Percentiles rank a stretch among this genome's conserved stretches.
Evolutionary conservation across 495 filamentous ascomycete species (phyloP).

Genomic region (Clavariopsis aquatica): DNA sequence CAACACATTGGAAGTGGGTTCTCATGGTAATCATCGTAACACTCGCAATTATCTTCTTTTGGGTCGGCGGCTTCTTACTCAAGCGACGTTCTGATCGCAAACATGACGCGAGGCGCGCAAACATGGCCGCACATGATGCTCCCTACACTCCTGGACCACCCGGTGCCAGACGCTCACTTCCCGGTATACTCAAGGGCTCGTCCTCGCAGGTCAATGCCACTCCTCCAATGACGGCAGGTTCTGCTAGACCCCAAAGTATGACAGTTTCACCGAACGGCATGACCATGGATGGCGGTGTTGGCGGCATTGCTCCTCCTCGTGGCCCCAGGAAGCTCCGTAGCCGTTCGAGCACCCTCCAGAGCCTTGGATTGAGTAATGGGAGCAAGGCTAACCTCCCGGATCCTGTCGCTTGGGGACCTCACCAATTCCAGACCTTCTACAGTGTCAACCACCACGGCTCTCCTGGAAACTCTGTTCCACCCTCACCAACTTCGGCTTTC

Average conservation of each 20-base stretch:
- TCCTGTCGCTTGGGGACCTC: conserved; percentile 33
- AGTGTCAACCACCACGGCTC: conserved; percentile 4
- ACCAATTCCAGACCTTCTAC: conserved; percentile 19
- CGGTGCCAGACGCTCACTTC: not conserved
- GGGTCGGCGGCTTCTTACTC: conserved; percentile 36
- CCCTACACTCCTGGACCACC: not conserved
- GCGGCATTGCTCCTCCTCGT: conserved; percentile 28
- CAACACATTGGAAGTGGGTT: conserved; percentile 41
- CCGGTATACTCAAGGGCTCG: not conserved
- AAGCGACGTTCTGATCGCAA: conserved; percentile 40
- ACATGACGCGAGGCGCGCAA: conserved; percentile 30
- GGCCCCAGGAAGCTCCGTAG: not conserved
- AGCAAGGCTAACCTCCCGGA: conserved; percentile 15
- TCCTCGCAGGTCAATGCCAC: not conserved
- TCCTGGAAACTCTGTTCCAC: conserved; percentile 9
- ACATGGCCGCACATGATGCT: conserved; percentile 31
- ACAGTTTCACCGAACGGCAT: not conserved
- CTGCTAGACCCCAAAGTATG: conserved; percentile 3
- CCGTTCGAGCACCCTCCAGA: conserved; percentile 21
- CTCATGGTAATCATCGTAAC: conserved; percentile 45
- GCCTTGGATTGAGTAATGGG: conserved; percentile 11
- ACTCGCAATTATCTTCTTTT: conserved; percentile 39
- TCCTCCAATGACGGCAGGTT: not conserved
- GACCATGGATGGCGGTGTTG: conserved; percentile 18
- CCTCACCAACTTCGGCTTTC: conserved; percentile 16